These are phyloP conservation scores for Coccinonectria pachysandricola DNA, from an alignment of 2,329 filamentous ascomycete species.

Conservation along the genomic window DNA sequence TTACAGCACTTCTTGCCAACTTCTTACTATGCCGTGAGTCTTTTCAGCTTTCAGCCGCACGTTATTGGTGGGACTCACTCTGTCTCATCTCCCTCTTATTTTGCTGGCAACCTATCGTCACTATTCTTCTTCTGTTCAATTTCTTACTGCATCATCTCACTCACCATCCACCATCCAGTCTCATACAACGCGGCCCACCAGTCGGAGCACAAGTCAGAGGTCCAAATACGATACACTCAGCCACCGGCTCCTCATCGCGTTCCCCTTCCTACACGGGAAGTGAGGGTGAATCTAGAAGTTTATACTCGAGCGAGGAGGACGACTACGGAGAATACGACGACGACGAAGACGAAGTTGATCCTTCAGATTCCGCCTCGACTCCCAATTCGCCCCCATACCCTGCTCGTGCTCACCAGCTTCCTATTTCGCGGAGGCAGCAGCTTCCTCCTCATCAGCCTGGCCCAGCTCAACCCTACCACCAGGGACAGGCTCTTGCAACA, in stretches of 20 bases:
- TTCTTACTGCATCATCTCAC: slow-evolving; percentile 7
- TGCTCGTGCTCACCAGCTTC: slow-evolving; percentile 23
- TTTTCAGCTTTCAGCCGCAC: no score
- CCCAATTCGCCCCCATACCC: slow-evolving; percentile 10
- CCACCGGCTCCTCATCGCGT: slow-evolving; percentile 20
- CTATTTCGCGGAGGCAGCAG: slow-evolving; percentile 23
- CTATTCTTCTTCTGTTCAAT: slow-evolving; percentile 5
- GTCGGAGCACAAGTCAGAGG: slow-evolving; percentile 15
- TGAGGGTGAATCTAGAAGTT: slow-evolving; percentile 30
- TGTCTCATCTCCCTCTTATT: slow-evolving; percentile 8
- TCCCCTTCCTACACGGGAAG: slow-evolving; percentile 29
- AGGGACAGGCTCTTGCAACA: slow-evolving; percentile 24
- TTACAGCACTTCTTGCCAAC: slow-evolving; percentile 27
- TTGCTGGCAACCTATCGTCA: slow-evolving; percentile 7
- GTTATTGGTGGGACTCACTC: no score
- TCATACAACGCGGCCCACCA: slow-evolving; percentile 20
- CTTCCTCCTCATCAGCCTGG: slow-evolving; percentile 26
- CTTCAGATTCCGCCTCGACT: slow-evolving; percentile 48
- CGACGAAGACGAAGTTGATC: slow-evolving; percentile 40
- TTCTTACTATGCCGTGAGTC: slow-evolving; percentile 36
- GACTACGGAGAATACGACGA: slow-evolving; percentile 30
- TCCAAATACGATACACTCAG: slow-evolving; percentile 12
- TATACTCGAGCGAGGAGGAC: no score
- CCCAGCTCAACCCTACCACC: slow-evolving; percentile 24
- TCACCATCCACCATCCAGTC: no score